A percentile compares a stretch with the other conserved stretches of the same genome.
Conservation (phyloP, 2,329 filamentous ascomycete species). For the Trichophaea hybrida region DNA sequence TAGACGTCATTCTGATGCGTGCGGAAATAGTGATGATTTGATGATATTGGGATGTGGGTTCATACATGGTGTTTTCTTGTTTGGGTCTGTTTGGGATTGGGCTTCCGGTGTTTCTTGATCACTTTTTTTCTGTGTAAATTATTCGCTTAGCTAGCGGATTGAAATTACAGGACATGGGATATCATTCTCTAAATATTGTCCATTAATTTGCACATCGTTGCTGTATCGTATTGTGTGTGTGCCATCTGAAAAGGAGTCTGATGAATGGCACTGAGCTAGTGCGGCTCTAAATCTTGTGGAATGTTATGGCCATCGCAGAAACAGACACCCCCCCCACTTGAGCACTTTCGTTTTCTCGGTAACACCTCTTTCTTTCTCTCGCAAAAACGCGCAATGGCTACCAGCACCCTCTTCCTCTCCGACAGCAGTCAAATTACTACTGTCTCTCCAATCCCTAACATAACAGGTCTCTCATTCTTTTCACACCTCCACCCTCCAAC, state of each 20-base stretch:
- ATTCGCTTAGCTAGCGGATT: background rate
- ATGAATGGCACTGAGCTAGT: no score
- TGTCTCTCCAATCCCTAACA: background rate
- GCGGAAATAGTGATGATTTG: background rate
- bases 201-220: no score
- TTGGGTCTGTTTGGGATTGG: background rate
- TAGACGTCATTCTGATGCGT: conserved; percentile 1
- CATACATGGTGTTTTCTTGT: background rate
- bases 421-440: conserved; percentile 3
- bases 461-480: background rate
- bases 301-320: no score
- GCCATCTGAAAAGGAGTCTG: no score
- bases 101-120: background rate
- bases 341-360: no score
- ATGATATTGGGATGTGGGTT: background rate
- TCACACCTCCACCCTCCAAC: conserved; percentile 1
- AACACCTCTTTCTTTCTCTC: no score
- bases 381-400: background rate
- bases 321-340: no score
- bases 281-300: no score
- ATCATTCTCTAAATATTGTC: background rate
- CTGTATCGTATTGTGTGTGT: no score
- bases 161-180: background rate
- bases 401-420: conserved; percentile 1
- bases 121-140: background rate